Evolutionary conservation across 179 eudicot species (phyloP).

Genomic region (Spergularia azorica): DNA sequence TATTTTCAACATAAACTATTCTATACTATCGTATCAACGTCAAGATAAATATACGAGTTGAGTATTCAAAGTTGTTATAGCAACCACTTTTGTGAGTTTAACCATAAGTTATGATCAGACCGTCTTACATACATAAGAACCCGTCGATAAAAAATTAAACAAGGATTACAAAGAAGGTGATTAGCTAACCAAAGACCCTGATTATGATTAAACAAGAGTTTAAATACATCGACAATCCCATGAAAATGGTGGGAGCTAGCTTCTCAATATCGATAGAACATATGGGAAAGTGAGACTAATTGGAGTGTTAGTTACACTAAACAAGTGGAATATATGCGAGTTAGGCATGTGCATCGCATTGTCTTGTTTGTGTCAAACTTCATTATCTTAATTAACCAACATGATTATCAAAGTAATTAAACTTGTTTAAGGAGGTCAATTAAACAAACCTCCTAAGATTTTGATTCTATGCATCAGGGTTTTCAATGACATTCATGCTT

Average conservation of each 20-base stretch:
- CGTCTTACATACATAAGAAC: too few species aligned
- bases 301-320: constrained; percentile 20
- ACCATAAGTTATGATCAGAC: too few species aligned
- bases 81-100: too few species aligned
- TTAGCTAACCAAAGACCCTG: background rate
- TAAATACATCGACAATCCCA: constrained; percentile 35
- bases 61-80: too few species aligned
- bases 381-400: background rate
- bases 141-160: too few species aligned
- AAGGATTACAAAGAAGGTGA: too few species aligned
- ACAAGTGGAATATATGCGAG: constrained; percentile 29
- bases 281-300: constrained; percentile 22
- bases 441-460: background rate
- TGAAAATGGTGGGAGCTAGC: constrained; percentile 41
- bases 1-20: too few species aligned
- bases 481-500: constrained; percentile 24
- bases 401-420: background rate
- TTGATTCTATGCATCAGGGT: constrained; percentile 20
- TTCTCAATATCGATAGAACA: constrained; percentile 36
- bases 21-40: too few species aligned
- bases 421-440: constrained; percentile 9
- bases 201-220: constrained; percentile 12
- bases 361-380: constrained; percentile 42
- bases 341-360: constrained; percentile 56
- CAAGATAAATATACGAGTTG: too few species aligned